These are phyloP conservation scores for Hypoxylon sp. DNA, from an alignment of 2,329 filamentous ascomycete species.

Conservation along the genomic window DNA sequence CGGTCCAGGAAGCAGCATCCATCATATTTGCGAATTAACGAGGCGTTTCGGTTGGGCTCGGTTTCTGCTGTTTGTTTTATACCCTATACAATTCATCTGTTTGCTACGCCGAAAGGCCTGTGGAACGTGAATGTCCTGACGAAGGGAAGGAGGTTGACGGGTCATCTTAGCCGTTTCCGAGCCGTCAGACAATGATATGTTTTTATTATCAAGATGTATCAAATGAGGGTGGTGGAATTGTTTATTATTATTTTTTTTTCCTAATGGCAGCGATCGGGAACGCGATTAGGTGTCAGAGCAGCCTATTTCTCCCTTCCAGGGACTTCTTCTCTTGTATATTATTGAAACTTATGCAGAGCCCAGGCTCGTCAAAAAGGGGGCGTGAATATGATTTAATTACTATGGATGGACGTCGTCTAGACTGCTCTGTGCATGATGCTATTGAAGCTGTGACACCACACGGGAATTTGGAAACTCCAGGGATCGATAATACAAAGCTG, in stretches of 20 bases:
- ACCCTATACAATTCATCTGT: conserved; percentile 58
- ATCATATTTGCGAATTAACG: conserved; percentile 51
- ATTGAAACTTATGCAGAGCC: conserved; percentile 40
- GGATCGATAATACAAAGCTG: conserved; percentile 23
- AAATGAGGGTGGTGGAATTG: conserved; percentile 37
- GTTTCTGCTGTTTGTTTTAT: conserved; percentile 57
- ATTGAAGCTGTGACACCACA: conserved; percentile 43
- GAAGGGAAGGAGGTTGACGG: conserved; percentile 49
- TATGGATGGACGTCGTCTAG: conserved; percentile 20
- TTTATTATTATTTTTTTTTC: conserved; percentile 37
- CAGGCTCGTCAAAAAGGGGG: conserved; percentile 35
- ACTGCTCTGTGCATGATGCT: conserved; percentile 23
- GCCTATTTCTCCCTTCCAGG: conserved; percentile 16
- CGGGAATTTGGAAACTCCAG: conserved; percentile 11
- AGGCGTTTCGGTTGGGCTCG: conserved; percentile 54
- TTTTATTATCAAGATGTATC: conserved; percentile 44
- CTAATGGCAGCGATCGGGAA: conserved; percentile 38
- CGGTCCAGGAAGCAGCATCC: conserved; percentile 52
- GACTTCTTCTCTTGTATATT: conserved; percentile 47
- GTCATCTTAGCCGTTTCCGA: conserved; percentile 46
- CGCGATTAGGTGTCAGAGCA: conserved; percentile 38
- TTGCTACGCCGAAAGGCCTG: conserved; percentile 52
- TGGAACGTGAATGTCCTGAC: conserved; percentile 53
- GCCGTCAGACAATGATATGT: conserved; percentile 45
- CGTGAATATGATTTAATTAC: conserved; percentile 43